Evolutionary conservation across 768 basidiomycete species (phyloP).

Genomic region (Mycena venus): DNA sequence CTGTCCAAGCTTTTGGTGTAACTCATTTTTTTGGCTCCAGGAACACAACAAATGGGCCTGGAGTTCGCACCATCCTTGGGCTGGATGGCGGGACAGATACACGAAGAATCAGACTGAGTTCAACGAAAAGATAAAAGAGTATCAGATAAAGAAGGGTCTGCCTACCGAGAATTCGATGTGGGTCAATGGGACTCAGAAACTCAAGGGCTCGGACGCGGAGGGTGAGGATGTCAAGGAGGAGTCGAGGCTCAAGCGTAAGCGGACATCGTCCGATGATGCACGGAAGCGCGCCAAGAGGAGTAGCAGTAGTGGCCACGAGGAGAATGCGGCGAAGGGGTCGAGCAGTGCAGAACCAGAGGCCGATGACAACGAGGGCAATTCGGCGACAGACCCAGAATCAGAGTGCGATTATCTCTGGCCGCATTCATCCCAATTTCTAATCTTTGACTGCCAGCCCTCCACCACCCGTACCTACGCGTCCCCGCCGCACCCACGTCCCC

Average conservation of each 20-base stretch:
- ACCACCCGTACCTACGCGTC: neutral
- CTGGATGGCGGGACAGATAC: constrained; percentile 78
- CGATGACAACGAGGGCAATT: constrained; percentile 20
- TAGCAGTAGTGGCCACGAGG: too few species aligned
- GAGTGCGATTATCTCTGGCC: neutral
- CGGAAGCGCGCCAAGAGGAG: constrained; percentile 21
- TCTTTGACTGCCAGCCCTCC: neutral
- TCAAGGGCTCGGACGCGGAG: constrained; percentile 14
- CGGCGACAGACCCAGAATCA: neutral
- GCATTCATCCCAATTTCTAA: neutral
- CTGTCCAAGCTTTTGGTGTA: neutral
- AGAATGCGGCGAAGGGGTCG: too few species aligned
- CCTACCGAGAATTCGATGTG: constrained; percentile 22
- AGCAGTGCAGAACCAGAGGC: neutral
- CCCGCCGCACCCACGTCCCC: constrained; percentile 15
- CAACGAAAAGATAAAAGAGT: constrained; percentile 55
- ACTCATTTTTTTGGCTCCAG: constrained; percentile 43
- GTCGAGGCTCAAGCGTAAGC: constrained; percentile 18
- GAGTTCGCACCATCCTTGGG: constrained; percentile 65
- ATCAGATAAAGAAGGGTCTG: constrained; percentile 50
- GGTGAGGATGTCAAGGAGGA: neutral
- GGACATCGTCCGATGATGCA: neutral
- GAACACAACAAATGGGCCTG: constrained; percentile 61
- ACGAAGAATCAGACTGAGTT: constrained; percentile 57
- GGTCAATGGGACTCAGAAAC: constrained; percentile 16